Evolutionary conservation across 106 monocot genomes (phyloP).

Genomic region (Allium sativum): DNA sequence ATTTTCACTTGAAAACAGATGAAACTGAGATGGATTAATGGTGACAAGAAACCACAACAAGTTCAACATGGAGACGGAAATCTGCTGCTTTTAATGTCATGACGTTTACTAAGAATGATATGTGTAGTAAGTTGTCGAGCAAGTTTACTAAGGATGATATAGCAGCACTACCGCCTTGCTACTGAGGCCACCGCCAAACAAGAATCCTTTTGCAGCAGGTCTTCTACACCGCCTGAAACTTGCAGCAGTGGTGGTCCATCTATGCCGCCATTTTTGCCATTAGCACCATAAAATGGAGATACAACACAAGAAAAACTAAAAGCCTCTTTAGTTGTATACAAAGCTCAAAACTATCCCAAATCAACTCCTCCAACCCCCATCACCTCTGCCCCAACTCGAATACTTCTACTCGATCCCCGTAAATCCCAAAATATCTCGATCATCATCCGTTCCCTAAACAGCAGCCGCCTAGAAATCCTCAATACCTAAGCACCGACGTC

Average conservation of each 20-base stretch:
- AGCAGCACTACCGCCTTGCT: too few relatives aligned
- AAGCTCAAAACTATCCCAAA: constrained; percentile 17
- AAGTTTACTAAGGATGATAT: too few relatives aligned
- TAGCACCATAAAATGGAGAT: too few relatives aligned
- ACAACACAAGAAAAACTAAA: constrained; percentile 71
- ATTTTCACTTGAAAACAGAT: constrained; percentile 20
- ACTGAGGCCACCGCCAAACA: too few relatives aligned
- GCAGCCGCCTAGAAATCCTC: constrained; percentile 50
- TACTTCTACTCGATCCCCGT: constrained; percentile 56
- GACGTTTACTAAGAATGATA: constrained; percentile 42
- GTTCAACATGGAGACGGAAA: constrained; percentile 35
- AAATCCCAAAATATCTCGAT: constrained; percentile 96
- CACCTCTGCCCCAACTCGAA: constrained; percentile 18
- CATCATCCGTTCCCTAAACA: constrained; percentile 49
- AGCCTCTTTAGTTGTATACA: constrained; percentile 41
- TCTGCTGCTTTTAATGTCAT: constrained; percentile 23
- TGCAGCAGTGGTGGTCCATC: too few relatives aligned
- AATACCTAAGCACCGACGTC: constrained; percentile 43
- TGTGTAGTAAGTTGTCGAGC: constrained; percentile 74
- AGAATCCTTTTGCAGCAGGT: too few relatives aligned
- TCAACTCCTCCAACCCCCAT: background rate
- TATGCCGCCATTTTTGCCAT: too few relatives aligned
- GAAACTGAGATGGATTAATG: constrained; percentile 65
- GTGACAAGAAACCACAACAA: constrained; percentile 34
- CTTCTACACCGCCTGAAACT: too few relatives aligned